These are phyloP conservation scores for Apiospora rasikravindrae DNA, from an alignment of 2,329 filamentous ascomycete species.

Conservation along the genomic window DNA sequence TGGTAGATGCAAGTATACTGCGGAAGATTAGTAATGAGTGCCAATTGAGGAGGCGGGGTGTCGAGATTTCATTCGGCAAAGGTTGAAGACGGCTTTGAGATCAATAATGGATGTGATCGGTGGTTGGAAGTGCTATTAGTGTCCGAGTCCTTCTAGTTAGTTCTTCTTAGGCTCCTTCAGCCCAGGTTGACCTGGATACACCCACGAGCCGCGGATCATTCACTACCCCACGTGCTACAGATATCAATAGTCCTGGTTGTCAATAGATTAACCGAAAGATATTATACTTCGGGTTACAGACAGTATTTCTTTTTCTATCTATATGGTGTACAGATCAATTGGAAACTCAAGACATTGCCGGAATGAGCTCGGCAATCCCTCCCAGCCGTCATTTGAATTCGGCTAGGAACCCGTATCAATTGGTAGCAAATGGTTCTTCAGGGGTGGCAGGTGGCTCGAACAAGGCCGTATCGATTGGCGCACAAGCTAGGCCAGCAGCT, in stretches of 20 bases:
- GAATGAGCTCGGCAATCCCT: neutral
- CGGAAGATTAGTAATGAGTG: neutral
- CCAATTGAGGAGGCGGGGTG: neutral
- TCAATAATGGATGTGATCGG: no score
- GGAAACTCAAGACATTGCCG: neutral
- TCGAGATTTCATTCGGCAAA: neutral
- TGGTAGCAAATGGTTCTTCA: neutral
- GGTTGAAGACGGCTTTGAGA: no score
- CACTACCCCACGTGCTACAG: slow-evolving; percentile 6
- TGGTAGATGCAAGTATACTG: neutral
- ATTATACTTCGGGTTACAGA: neutral
- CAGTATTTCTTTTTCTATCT: neutral
- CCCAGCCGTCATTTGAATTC: neutral
- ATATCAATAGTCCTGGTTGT: neutral
- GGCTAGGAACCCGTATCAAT: neutral
- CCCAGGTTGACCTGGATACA: slow-evolving; percentile 2
- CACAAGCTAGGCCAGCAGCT: neutral
- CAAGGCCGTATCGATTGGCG: slow-evolving; percentile 5
- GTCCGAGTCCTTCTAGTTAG: no score
- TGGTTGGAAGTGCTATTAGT: neutral
- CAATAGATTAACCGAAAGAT: neutral
- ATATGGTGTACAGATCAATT: neutral
- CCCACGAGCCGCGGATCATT: neutral
- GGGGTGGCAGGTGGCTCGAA: neutral
- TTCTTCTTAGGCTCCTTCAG: neutral